phyloP scores from a whole-genome alignment of 345 rosid species.

The Passiflora organensis region DNA sequence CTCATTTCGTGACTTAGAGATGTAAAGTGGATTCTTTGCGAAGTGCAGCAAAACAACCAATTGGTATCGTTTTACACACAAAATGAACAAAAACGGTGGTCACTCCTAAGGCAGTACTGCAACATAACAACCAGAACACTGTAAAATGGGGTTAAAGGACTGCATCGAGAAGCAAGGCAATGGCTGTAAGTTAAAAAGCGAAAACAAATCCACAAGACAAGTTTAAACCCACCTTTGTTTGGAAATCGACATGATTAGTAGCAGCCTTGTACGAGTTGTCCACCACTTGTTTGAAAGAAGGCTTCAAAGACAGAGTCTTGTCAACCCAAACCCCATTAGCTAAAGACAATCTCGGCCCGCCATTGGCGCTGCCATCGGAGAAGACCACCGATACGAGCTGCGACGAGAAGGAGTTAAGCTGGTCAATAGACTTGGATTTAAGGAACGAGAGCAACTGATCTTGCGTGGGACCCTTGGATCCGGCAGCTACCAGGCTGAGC shows the following conservation, averaged over 20 bases:
- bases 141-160: too few species aligned
- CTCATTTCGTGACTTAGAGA: neutral
- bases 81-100: too few species aligned
- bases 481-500: constrained; percentile 65
- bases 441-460: constrained; percentile 82
- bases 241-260: constrained; percentile 60
- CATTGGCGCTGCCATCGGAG: constrained; percentile 57
- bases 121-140: too few species aligned
- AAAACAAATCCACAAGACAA: too few species aligned
- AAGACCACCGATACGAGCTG: constrained; percentile 54
- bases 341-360: constrained; percentile 60
- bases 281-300: constrained; percentile 49
- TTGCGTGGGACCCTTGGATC: constrained; percentile 53
- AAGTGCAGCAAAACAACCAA: too few species aligned
- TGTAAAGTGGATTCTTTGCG: constrained; percentile 1
- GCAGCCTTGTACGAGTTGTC: constrained; percentile 57
- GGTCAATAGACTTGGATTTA: constrained; percentile 44
- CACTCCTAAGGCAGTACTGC: too few species aligned
- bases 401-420: constrained; percentile 50
- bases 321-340: constrained; percentile 75
- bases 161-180: too few species aligned
- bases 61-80: too few species aligned
- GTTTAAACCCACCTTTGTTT: constrained; percentile 42
- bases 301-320: constrained; percentile 50
- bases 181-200: too few species aligned